Evolutionary conservation across 129 eudicot genomes (phyloP).

Genomic region (Flaveria linearis): DNA sequence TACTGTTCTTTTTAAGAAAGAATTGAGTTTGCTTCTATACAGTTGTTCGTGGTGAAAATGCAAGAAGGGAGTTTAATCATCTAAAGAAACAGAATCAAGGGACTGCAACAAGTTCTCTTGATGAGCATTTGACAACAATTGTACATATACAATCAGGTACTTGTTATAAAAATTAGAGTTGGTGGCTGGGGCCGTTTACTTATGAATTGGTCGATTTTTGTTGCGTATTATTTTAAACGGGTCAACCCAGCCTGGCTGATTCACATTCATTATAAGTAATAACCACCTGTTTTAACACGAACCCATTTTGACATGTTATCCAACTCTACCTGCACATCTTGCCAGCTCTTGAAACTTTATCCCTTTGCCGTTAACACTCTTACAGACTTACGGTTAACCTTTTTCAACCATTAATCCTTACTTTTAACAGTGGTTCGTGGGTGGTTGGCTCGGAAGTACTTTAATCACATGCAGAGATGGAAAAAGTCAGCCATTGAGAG

Average conservation of each 20-base stretch:
- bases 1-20: neutral
- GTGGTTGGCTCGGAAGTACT: slow-evolving; percentile 69
- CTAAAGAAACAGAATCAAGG: slow-evolving; percentile 39
- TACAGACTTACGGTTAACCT: neutral
- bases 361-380: neutral
- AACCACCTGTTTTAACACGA: neutral
- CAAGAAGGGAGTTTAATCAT: slow-evolving; percentile 52
- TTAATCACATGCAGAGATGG: slow-evolving; percentile 46
- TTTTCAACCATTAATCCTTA: slow-evolving; percentile 11
- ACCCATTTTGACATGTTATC: neutral
- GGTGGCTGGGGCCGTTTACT: neutral
- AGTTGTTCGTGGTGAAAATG: slow-evolving; percentile 90
- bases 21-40: slow-evolving; percentile 28
- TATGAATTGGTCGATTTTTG: neutral
- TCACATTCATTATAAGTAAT: neutral
- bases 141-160: slow-evolving; percentile 79
- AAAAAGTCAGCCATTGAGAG: slow-evolving; percentile 33
- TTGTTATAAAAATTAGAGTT: slow-evolving; percentile 4
- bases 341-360: neutral
- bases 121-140: slow-evolving; percentile 62
- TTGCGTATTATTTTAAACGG: neutral
- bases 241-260: neutral
- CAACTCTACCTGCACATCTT: neutral
- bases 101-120: slow-evolving; percentile 41
- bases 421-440: slow-evolving; percentile 75